Evolutionary conservation across 805 yeast species (phyloP).

Genomic region (Candida silvatica): DNA sequence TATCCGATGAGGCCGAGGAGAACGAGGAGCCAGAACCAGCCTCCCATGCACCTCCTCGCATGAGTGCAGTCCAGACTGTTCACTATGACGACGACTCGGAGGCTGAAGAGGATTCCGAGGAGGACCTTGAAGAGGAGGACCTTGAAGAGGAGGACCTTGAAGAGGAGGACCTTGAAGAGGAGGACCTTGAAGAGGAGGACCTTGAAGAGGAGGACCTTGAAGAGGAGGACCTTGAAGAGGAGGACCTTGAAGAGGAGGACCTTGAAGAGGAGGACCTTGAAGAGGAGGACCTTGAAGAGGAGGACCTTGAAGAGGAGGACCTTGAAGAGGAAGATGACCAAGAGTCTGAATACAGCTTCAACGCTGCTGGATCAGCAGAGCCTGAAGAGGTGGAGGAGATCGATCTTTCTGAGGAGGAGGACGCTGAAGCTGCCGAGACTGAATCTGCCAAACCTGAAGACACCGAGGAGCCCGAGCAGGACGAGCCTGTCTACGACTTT

Average conservation of each 20-base stretch:
- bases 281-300: conserved; percentile 4
- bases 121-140: conserved; percentile 5
- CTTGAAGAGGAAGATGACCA: background rate
- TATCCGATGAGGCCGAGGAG: no score
- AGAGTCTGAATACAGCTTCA: background rate
- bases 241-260: background rate
- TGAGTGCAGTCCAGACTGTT: background rate
- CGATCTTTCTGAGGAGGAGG: background rate
- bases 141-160: conserved; percentile 10
- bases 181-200: conserved; percentile 4
- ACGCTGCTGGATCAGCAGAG: background rate
- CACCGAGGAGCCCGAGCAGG: no score
- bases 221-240: conserved; percentile 2
- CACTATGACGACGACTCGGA: background rate
- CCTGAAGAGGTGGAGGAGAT: background rate
- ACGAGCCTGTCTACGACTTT: no score
- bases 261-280: conserved; percentile 3
- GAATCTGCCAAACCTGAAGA: no score
- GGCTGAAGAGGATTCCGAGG: conserved; percentile 4
- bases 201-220: conserved; percentile 5
- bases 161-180: conserved; percentile 1
- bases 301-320: background rate
- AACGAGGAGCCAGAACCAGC: background rate
- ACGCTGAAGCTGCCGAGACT: background rate
- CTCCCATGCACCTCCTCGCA: background rate